Base-by-base conservation (phyloP, 306 rosid genomes). In the Castanea mollissima region DNA sequence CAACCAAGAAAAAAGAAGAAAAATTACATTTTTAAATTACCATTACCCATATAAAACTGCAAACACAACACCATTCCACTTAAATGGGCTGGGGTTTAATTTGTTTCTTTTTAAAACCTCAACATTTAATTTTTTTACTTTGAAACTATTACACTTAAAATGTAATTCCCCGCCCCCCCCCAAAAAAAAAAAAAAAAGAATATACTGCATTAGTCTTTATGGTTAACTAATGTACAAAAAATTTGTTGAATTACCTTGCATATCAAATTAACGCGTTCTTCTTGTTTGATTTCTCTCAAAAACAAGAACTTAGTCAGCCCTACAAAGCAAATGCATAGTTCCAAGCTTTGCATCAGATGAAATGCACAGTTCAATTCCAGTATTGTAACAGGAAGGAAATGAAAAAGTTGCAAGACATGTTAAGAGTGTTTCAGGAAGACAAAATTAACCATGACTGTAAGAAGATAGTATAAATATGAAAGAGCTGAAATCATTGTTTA, bases 211-310 rank as follows among this genome's bases (percentile, higher is more conserved):
- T 16, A 31, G 56, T 65, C 23, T 16, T 35, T 35, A 49, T 77
- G 56, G 31, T 55, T 31, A 10, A 67, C 19, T 77, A 60, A 67
- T 20, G 35, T 41, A 80, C 44, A n/a, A 55, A 27, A 35, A 77
- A 44, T 31, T 16, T 57, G 8, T 31, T 34, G 29, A 76, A 78
- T 78, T 86, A 94, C 98, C 94, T 94, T 90, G 87, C 97, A 89
- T 11, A 84, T 79, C 89, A 94, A 74, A 88, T 91, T 74, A 20
- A 83, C 6, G 14, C 5, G 35, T 69, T 79, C 77, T 4, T 86
- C 90, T 71, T 85, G 89, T 57, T 84, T 87, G 73, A 91, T 59
- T 78, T 89, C 86, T 57, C 88, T 83, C 27, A 89, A 29, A 67
- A 76, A 69, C 2, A 71, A 74, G 83, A 85, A 90, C 38, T 78